Conservation (phyloP, 306 rosid genomes). For the Morella rubra region DNA sequence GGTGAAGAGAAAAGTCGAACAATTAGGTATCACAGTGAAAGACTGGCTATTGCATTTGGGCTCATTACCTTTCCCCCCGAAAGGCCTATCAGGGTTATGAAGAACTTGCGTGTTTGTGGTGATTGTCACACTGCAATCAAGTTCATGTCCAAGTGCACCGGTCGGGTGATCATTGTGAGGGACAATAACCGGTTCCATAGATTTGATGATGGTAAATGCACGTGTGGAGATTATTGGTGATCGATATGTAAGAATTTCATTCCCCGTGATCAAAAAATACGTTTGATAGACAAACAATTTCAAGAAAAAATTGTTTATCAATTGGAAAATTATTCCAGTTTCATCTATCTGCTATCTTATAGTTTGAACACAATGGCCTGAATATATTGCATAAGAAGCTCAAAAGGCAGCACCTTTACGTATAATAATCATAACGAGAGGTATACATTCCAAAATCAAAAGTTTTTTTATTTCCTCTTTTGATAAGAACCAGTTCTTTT, state of each 20-base stretch:
- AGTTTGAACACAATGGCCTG: neutral
- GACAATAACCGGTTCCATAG: constrained; percentile 83
- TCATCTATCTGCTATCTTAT: neutral
- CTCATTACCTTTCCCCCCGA: constrained; percentile 60
- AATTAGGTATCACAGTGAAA: constrained; percentile 81
- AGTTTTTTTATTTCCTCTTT: too few species aligned
- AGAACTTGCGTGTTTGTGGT: constrained; percentile 89
- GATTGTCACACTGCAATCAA: constrained; percentile 87
- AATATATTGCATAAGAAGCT: too few species aligned
- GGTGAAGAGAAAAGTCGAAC: constrained; percentile 65
- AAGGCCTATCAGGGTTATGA: constrained; percentile 83
- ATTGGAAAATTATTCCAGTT: neutral
- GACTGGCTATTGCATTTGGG: constrained; percentile 83
- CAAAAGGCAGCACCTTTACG: too few species aligned
- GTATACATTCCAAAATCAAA: too few species aligned
- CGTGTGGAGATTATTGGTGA: constrained; percentile 90
- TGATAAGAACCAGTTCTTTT: too few species aligned
- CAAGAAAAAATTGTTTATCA: neutral
- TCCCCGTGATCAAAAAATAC: neutral
- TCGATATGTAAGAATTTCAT: constrained; percentile 3
- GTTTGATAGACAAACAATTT: neutral
- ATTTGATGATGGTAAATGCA: constrained; percentile 83
- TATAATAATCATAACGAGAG: too few species aligned
- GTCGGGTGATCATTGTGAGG: constrained; percentile 69
- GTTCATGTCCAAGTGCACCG: constrained; percentile 75